phyloP scores from a whole-genome alignment of 2,329 filamentous ascomycete genomes.

The Chrysosporium queenslandicum region DNA sequence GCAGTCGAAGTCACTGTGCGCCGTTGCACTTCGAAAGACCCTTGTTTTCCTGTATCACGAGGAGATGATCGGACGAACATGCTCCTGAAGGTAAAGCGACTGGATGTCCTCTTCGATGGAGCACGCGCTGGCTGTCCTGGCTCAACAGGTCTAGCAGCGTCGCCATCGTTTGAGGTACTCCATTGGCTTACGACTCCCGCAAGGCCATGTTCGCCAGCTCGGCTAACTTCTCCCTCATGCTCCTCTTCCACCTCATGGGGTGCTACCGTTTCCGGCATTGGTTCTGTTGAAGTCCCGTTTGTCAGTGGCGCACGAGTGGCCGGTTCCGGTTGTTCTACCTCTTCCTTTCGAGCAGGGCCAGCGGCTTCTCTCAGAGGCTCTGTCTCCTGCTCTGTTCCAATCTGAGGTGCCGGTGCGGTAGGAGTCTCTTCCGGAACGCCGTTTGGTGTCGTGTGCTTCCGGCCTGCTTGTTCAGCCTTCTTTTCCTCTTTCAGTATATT shows the following conservation, averaged over 20 bases:
- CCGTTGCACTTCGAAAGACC: constrained; percentile 11
- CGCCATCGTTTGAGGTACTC: constrained; percentile 10
- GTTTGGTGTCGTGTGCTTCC: not conserved
- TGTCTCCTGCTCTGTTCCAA: not conserved
- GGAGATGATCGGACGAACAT: constrained; percentile 5
- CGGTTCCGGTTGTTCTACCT: not conserved
- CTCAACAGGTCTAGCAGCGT: not conserved
- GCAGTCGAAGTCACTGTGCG: constrained; percentile 2
- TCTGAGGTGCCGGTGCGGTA: not conserved
- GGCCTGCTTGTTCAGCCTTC: not conserved
- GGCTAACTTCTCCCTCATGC: not conserved
- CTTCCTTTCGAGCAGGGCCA: not conserved
- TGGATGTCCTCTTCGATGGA: not conserved
- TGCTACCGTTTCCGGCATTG: not conserved
- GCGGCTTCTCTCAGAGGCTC: not conserved
- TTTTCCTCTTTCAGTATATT: not conserved
- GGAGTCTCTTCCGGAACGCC: not conserved
- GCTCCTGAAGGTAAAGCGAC: constrained; percentile 6
- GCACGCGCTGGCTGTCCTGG: not conserved
- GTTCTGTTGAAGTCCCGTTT: not conserved
- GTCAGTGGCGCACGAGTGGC: not conserved
- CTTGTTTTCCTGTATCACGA: constrained; percentile 10
- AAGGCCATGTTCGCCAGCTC: not conserved
- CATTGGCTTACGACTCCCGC: constrained; percentile 5
- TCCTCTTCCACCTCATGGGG: not conserved